Evolutionary conservation across 1,284 basidiomycete species (phyloP), one percentile per base, ranked within the genome.

Genomic region (Boletus sp.): DNA sequence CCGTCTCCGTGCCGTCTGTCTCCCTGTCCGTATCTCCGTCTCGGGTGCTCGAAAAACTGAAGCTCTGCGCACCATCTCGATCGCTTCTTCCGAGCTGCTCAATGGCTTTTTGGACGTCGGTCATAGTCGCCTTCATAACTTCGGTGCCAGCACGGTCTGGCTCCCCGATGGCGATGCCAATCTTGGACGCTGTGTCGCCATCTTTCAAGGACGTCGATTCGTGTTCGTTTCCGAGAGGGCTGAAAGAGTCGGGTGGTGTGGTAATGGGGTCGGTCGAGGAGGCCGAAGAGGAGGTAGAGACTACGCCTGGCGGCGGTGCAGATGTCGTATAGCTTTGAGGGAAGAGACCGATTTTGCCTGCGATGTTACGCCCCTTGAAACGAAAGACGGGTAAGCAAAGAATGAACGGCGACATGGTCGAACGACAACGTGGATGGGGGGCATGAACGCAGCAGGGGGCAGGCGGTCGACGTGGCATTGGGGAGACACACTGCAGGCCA

Each of bases 321-420:
- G 81, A 70, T 0, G 88, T 78, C 3, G 94, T 97, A 67, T 98
- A 98, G 52, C 83, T 87, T 58, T 89, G 81, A 3, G 95, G 96
- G 64, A 99, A 99, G 8, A 99, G 75, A 8, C 95, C 95, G 23
- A 81, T 72, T 64, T 87, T 85, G 5, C 94, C 94, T 23, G 79
- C 74, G 13, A 80, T 67, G 67, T 95, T 96, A 35, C 86, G 85
- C 33, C 95, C 95, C 88, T 94, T 54, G 45, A 43, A 55, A 49
- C 48, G 57, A 39, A 58, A 44, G 36, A 52, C 50, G 23, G 52
- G 41, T 62, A 49, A 52, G 54, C 53, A 61, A 36, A 46, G 53
- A 55, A 60, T 46, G 57, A 53, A 53, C 51, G 53, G 57, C 43
- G 53, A 45, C 57, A 62, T 60, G 26, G 59, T 41, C 35, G 39